These are phyloP conservation scores for Bryum argenteum DNA, from an alignment of 225 moss, liverwort and hornwort genomes.

Conservation along the genomic window DNA sequence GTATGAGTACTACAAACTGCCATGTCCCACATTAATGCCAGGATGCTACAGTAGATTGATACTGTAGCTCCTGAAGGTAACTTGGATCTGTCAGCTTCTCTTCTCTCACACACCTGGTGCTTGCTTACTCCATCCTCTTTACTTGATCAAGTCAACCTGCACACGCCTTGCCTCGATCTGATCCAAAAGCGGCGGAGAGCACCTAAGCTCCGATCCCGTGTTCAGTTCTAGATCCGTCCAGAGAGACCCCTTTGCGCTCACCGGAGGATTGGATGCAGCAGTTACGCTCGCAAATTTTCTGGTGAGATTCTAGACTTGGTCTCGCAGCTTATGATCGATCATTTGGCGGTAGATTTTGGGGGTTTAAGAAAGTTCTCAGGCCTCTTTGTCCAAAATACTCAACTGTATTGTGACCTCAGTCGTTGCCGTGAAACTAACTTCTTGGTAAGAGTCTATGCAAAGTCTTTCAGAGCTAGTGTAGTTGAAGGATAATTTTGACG, in stretches of 20 bases:
- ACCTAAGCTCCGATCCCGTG: too few species aligned
- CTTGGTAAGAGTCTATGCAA: too few species aligned
- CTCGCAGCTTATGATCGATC: not conserved
- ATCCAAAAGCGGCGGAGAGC: too few species aligned
- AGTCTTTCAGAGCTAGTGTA: too few species aligned
- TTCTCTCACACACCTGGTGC: not conserved
- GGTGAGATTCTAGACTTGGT: conserved; percentile 12
- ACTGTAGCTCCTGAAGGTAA: not conserved
- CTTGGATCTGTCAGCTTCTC: not conserved
- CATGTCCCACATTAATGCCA: too few species aligned
- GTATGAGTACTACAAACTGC: too few species aligned
- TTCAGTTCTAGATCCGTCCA: not conserved
- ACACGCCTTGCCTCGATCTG: not conserved
- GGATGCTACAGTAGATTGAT: too few species aligned
- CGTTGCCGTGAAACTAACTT: too few species aligned
- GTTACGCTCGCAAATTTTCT: not conserved
- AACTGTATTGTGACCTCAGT: too few species aligned
- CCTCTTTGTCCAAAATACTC: too few species aligned
- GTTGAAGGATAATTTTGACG: too few species aligned
- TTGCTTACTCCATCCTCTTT: not conserved
- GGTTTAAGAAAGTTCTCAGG: too few species aligned
- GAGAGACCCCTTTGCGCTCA: not conserved
- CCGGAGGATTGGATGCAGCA: not conserved
- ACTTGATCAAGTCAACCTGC: not conserved
- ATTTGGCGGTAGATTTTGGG: not conserved